Percentiles rank a stretch among this genome's conserved stretches.
phyloP scores from a whole-genome alignment of 805 yeast genomes.

The Lachancea meyersii region DNA sequence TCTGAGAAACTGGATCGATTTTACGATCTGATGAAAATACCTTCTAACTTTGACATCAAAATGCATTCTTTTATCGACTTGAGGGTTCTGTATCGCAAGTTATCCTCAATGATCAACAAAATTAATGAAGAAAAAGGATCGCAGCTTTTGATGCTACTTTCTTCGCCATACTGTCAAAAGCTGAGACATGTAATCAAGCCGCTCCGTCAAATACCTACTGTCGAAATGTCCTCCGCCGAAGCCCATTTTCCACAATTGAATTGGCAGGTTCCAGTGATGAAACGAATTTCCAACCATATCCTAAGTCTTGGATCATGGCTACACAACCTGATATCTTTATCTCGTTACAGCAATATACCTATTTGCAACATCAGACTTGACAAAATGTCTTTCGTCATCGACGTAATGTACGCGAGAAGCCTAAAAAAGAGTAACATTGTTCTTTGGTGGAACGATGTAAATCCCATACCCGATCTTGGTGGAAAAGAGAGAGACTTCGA shows the following conservation, averaged over 20 bases:
- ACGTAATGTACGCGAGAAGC: slow-evolving; percentile 77
- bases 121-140: slow-evolving; percentile 63
- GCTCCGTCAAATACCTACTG: slow-evolving; percentile 52
- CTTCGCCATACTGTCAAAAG: slow-evolving; percentile 55
- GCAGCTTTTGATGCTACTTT: slow-evolving; percentile 60
- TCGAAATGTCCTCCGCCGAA: slow-evolving; percentile 55
- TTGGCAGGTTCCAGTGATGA: slow-evolving; percentile 69
- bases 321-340: slow-evolving; percentile 52
- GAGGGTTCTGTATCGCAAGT: slow-evolving; percentile 48
- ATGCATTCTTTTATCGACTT: slow-evolving; percentile 48
- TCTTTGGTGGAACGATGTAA: slow-evolving; percentile 85
- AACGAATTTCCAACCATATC: slow-evolving; percentile 61
- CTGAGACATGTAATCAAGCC: slow-evolving; percentile 43
- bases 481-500: slow-evolving; percentile 67
- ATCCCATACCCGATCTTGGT: slow-evolving; percentile 75
- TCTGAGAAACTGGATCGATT: slow-evolving; percentile 38
- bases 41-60: slow-evolving; percentile 48
- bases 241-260: slow-evolving; percentile 64
- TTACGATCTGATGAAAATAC: slow-evolving; percentile 47
- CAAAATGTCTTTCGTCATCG: slow-evolving; percentile 72
- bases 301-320: slow-evolving; percentile 72
- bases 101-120: slow-evolving; percentile 48
- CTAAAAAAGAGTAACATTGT: slow-evolving; percentile 59
- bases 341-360: slow-evolving; percentile 76
- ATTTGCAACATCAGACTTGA: slow-evolving; percentile 78